Conservation (phyloP, 108 stramenopile species). For the Mediolabrus comicus region DNA sequence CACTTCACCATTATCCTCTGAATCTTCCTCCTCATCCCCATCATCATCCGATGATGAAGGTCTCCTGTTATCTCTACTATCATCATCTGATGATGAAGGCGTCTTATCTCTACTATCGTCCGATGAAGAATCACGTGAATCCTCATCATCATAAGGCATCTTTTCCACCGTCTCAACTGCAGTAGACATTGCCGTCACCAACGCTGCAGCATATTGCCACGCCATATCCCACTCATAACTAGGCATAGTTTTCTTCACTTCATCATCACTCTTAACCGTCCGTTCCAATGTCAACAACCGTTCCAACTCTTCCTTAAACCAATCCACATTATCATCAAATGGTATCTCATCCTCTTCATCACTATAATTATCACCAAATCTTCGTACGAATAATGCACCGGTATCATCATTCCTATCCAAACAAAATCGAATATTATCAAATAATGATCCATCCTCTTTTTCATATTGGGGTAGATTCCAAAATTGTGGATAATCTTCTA, state of each 20-base stretch:
- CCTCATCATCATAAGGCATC: background rate
- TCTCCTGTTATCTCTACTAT: background rate
- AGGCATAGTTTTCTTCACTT: constrained; percentile 31
- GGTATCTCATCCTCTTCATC: constrained; percentile 24
- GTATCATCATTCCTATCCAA: constrained; percentile 21
- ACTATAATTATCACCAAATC: background rate
- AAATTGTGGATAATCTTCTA: constrained; percentile 30
- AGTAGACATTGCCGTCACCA: constrained; percentile 37
- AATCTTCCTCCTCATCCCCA: too few species aligned
- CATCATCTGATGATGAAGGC: constrained; percentile 18
- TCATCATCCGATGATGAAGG: background rate
- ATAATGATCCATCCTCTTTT: background rate
- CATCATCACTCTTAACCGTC: constrained; percentile 14
- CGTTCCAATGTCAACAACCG: constrained; percentile 14
- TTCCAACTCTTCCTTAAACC: constrained; percentile 14
- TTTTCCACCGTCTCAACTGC: constrained; percentile 16
- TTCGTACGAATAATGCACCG: background rate
- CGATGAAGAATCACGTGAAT: background rate
- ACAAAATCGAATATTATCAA: constrained; percentile 38
- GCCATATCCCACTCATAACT: constrained; percentile 43
- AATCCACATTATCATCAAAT: constrained; percentile 15
- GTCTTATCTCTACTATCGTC: background rate
- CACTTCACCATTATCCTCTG: too few species aligned
- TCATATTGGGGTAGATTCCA: constrained; percentile 1
- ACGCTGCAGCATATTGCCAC: constrained; percentile 33